Percentiles rank a stretch among this genome's conserved stretches.
These are phyloP conservation scores for Ramaria rubella DNA, from an alignment of 768 basidiomycete species.

Conservation along the genomic window DNA sequence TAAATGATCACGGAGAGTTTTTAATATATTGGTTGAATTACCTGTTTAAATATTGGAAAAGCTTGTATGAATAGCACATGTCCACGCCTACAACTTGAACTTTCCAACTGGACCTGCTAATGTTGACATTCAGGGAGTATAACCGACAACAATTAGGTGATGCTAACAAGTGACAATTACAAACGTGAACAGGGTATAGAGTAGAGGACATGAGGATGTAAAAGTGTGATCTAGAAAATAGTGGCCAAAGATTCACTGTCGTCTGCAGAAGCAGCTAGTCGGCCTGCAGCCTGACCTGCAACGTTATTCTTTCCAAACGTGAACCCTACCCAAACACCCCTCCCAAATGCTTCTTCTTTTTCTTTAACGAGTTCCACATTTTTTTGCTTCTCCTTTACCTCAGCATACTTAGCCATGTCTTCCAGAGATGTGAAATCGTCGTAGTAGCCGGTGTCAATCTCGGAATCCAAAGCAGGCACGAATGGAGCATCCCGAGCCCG, in stretches of 20 bases:
- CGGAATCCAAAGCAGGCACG: slow-evolving; percentile 89
- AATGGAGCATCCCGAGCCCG: slow-evolving; percentile 79
- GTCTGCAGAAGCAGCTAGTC: slow-evolving; percentile 17
- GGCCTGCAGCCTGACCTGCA: slow-evolving; percentile 51
- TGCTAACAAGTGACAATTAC: background rate
- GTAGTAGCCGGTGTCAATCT: slow-evolving; percentile 93
- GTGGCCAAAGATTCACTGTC: slow-evolving; percentile 29
- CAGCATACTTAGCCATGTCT: slow-evolving; percentile 98
- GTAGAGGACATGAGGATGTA: background rate
- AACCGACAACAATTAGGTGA: too few relatives aligned
- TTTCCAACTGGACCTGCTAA: too few relatives aligned
- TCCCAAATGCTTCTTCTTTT: slow-evolving; percentile 62
- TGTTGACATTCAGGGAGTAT: too few relatives aligned
- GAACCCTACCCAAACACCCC: slow-evolving; percentile 89
- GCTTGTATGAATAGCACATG: too few relatives aligned
- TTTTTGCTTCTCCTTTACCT: slow-evolving; percentile 93
- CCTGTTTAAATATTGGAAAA: too few relatives aligned
- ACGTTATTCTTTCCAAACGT: slow-evolving; percentile 74
- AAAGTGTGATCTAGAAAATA: slow-evolving; percentile 25
- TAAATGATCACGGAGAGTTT: background rate
- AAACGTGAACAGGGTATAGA: background rate
- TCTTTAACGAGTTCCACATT: slow-evolving; percentile 92
- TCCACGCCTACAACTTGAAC: too few relatives aligned
- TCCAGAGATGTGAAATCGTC: slow-evolving; percentile 83
- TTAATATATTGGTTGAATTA: too few relatives aligned